phyloP scores from a whole-genome alignment of 306 rosid species.

The Vigna mungo region DNA sequence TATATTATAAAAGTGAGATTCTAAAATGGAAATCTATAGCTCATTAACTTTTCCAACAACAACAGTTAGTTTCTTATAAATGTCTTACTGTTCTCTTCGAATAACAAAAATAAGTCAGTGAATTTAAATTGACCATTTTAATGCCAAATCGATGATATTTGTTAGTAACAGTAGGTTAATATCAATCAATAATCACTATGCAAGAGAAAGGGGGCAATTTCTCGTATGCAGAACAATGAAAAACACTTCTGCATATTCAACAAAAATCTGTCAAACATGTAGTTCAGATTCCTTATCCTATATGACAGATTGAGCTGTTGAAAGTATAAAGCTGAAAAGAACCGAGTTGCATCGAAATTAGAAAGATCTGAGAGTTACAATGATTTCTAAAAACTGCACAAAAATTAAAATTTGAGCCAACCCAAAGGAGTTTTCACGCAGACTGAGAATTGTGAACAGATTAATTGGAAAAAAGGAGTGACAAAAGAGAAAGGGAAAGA shows the following conservation, averaged over 20 bases:
- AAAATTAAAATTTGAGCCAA: not conserved
- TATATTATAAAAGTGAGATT: too few species aligned
- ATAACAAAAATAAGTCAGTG: not conserved
- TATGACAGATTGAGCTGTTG: not conserved
- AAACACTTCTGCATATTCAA: slow-evolving; percentile 4
- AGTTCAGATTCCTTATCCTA: slow-evolving; percentile 9
- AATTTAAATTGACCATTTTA: not conserved
- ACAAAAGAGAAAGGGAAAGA: not conserved
- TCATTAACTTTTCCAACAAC: too few species aligned
- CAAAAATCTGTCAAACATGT: not conserved
- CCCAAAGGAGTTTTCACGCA: not conserved
- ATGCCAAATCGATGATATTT: slow-evolving; percentile 6
- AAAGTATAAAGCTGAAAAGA: not conserved
- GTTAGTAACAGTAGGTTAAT: not conserved
- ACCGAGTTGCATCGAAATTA: not conserved
- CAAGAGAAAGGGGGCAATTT: not conserved
- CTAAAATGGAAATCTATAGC: too few species aligned
- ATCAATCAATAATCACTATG: not conserved
- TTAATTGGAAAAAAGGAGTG: not conserved
- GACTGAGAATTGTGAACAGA: not conserved
- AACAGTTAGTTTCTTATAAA: too few species aligned
- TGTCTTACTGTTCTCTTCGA: too few species aligned
- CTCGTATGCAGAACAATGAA: slow-evolving; percentile 12
- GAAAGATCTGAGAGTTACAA: not conserved
- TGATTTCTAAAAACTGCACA: not conserved